Base-by-base conservation (phyloP, 2,329 filamentous ascomycete species). In the Diaporthe destruens region DNA sequence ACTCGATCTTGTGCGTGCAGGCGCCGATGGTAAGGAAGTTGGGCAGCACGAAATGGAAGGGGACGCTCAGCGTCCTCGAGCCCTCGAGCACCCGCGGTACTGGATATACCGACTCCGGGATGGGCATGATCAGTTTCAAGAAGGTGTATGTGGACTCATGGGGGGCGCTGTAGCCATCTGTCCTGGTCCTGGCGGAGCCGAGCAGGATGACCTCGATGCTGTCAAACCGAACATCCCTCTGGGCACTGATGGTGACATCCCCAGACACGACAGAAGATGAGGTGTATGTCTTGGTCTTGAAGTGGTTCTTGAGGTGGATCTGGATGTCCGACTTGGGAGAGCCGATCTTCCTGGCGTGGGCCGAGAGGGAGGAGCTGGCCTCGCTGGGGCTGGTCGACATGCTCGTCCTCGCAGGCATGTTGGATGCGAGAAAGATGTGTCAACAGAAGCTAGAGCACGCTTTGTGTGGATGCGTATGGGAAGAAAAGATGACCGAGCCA, bases 11-110 rank as follows among this genome's bases (percentile, higher is more conserved):
- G 80, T 90, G 88, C 76, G 81, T 86, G 82, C 88, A 90, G 23
- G 88, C 87, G 72, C 84, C 85, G 65, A 90, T 82, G 23, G 88
- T 90, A 73, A 90, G 85, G 69, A 89, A 85, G 75, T 83, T 82
- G n/a, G 88, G 88, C 20, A 90, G 84, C 72, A 90, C 85, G 75
- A 90, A 90, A 80, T 88, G 80, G 81, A 90, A 88, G n/a, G 88
- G 88, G 32, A 90, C 79, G 18, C 77, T 83, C 79, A 88, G 88
- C 34, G 82, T 83, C 75, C 79, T 79, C 2, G 84, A 86, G n/a
- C 84, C 81, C 78, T 86, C 81, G 73, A 89, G 86, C 39, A 88
- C 77, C 44, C 84, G 81, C 25, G 84, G 81, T 9, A 80, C 79
- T 2, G 88, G 88, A 69, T 89, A 85, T 8, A 81, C 77, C 1